Evolutionary conservation across 108 stramenopile species (phyloP).

Genomic region (Aurantiochytrium sp.): DNA sequence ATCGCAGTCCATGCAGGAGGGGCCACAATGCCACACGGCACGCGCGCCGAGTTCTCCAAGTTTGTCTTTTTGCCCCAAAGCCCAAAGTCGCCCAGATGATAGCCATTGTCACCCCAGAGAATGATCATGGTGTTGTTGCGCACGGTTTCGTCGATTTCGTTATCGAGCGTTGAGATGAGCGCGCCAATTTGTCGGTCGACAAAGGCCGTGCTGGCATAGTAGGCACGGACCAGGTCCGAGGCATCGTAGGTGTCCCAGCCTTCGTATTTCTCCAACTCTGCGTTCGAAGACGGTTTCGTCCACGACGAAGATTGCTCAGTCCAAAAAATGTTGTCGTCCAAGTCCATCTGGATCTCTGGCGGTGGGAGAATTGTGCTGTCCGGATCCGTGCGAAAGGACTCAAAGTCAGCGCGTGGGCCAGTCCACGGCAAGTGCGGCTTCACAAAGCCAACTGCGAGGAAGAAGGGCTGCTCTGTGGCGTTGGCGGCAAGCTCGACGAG

Average conservation of each 20-base stretch:
- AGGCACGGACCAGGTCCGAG: neutral
- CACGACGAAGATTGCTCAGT: neutral
- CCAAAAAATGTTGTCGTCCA: neutral
- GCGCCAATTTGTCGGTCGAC: constrained; percentile 16
- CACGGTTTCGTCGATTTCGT: neutral
- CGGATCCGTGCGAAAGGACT: neutral
- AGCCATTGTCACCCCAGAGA: neutral
- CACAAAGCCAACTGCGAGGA: constrained; percentile 7
- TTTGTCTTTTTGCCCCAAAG: constrained; percentile 7
- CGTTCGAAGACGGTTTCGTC: neutral
- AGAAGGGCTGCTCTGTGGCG: constrained; percentile 1
- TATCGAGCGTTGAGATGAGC: neutral
- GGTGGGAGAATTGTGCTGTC: neutral
- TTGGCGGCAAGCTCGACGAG: neutral
- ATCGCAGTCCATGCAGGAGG: neutral
- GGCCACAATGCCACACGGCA: neutral
- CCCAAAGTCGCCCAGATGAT: neutral
- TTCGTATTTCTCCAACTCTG: neutral
- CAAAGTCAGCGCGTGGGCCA: neutral
- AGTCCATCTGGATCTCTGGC: neutral
- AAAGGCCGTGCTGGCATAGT: neutral
- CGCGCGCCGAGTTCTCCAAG: neutral
- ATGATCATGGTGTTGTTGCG: neutral
- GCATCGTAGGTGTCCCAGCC: neutral
- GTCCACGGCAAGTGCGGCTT: constrained; percentile 24